Evolutionary conservation across 805 yeast species (phyloP).

Genomic region (Hanseniaspora valbyensis): DNA sequence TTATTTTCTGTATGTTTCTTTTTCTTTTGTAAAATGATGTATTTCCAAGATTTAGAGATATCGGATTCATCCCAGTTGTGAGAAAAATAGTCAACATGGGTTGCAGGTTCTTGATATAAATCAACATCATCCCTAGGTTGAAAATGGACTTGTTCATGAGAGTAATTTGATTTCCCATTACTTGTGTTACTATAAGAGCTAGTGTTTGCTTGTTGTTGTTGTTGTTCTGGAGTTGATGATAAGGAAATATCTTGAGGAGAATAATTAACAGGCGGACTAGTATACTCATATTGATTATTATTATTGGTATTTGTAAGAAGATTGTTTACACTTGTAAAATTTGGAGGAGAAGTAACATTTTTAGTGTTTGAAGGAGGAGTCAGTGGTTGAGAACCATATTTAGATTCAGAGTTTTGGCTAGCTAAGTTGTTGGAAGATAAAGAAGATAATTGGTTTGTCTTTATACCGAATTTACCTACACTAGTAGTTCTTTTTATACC

Average conservation of each 20-base stretch:
- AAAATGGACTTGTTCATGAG: constrained; percentile 16
- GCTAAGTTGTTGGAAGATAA: constrained; percentile 11
- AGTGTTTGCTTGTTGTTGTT: constrained; percentile 21
- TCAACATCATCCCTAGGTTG: constrained; percentile 77
- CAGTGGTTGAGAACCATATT: background rate
- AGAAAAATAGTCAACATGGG: constrained; percentile 88
- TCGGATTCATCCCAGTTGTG: constrained; percentile 94
- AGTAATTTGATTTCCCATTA: constrained; percentile 14
- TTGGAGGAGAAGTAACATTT: too few species aligned
- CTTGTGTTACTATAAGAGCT: too few species aligned
- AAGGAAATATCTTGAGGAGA: constrained; percentile 3
- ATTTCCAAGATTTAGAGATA: constrained; percentile 91
- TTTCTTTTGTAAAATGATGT: constrained; percentile 68
- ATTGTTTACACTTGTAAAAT: too few species aligned
- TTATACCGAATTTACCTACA: constrained; percentile 63
- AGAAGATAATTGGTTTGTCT: constrained; percentile 26
- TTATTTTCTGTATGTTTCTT: constrained; percentile 19
- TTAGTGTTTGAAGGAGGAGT: constrained; percentile 10
- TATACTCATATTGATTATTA: background rate
- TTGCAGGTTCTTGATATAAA: constrained; percentile 65
- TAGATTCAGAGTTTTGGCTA: background rate
- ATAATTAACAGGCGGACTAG: constrained; percentile 4
- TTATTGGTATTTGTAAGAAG: too few species aligned
- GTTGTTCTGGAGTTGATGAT: constrained; percentile 15
- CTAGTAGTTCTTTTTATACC: constrained; percentile 72